These are phyloP conservation scores for Suillus plorans DNA, from an alignment of 768 basidiomycete species.

Conservation along the genomic window DNA sequence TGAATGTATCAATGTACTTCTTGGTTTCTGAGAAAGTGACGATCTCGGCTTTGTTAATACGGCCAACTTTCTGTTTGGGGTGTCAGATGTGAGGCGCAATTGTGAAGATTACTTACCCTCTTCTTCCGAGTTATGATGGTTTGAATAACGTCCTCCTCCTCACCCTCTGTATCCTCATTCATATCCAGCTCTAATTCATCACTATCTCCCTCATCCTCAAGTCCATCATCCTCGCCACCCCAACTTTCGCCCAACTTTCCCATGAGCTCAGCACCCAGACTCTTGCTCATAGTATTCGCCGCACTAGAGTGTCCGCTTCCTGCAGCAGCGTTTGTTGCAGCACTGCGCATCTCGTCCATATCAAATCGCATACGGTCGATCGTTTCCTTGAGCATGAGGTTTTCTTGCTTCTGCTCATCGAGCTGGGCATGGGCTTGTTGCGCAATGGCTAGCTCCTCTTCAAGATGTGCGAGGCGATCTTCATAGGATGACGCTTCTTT, in stretches of 20 bases:
- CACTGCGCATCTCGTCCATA: constrained; percentile 83
- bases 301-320: constrained; percentile 49
- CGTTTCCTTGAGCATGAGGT: constrained; percentile 89
- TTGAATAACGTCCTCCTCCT: constrained; percentile 64
- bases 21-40: constrained; percentile 56
- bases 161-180: constrained; percentile 58
- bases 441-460: constrained; percentile 67
- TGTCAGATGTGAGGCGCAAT: constrained; percentile 10
- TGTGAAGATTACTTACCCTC: constrained; percentile 45
- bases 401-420: constrained; percentile 94
- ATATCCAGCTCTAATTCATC: constrained; percentile 39
- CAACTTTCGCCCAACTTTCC: constrained; percentile 54
- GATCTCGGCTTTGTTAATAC: constrained; percentile 49
- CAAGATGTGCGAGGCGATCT: constrained; percentile 66
- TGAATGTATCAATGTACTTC: constrained; percentile 74
- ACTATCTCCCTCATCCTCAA: constrained; percentile 35
- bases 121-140: constrained; percentile 88
- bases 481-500: constrained; percentile 74
- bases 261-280: constrained; percentile 69
- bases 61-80: constrained; percentile 60
- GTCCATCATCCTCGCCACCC: constrained; percentile 43
- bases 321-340: constrained; percentile 35
- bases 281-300: constrained; percentile 64
- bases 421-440: constrained; percentile 72
- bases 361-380: constrained; percentile 94